A percentile compares a stretch with the other conserved stretches of the same genome.
Conservation (phyloP, 129 eudicot species). For the Solidago caesia region DNA sequence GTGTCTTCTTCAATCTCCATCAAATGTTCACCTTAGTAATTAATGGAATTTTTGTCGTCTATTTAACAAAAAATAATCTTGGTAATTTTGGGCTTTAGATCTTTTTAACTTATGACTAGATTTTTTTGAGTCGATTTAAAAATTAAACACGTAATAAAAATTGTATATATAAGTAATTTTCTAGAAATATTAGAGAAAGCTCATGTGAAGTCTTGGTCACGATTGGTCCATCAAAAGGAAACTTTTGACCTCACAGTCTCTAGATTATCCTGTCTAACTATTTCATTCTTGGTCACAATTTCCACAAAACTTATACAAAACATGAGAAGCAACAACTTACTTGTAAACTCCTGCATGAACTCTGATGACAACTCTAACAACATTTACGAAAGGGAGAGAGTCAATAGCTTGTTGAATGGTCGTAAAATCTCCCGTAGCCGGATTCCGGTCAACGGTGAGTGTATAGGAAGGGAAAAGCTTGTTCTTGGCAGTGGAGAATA, state of each 20-base stretch:
- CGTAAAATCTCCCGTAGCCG: conserved; percentile 71
- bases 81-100: not conserved
- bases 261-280: conserved; percentile 20
- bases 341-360: conserved; percentile 91
- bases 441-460: conserved; percentile 74
- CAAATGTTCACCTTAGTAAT: not conserved
- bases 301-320: conserved; percentile 4
- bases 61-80: too few species aligned
- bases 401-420: conserved; percentile 87
- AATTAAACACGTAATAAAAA: too few species aligned
- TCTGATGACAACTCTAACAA: conserved; percentile 69
- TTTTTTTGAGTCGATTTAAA: not conserved
- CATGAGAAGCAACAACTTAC: conserved; percentile 42
- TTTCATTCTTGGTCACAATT: conserved; percentile 25
- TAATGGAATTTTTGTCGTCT: not conserved
- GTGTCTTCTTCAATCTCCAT: conserved; percentile 9
- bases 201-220: conserved; percentile 4
- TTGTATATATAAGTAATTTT: too few species aligned
- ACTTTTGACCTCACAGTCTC: conserved; percentile 24
- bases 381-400: conserved; percentile 77
- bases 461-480: conserved; percentile 70
- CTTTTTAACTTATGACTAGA: not conserved
- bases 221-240: conserved; percentile 3
- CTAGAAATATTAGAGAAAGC: not conserved
- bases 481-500: conserved; percentile 72